Evolutionary conservation across 345 rosid species (phyloP).

Genomic region (Cardamine occulta): DNA sequence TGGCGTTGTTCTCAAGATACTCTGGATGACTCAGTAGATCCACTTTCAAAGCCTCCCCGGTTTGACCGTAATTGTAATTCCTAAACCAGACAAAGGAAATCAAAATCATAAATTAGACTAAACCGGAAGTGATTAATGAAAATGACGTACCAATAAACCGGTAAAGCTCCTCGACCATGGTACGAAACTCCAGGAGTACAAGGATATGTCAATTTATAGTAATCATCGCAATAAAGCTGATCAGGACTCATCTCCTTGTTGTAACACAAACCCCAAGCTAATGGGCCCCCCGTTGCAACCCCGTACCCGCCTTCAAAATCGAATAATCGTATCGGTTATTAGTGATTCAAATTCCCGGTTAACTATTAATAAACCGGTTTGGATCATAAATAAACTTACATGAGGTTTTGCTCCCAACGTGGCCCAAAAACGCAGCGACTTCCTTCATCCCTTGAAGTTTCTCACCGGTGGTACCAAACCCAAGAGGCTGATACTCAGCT

Average conservation of each 20-base stretch:
- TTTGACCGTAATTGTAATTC: conserved; percentile 87
- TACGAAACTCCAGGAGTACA: conserved; percentile 80
- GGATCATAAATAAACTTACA: conserved; percentile 42
- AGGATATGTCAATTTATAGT: conserved; percentile 68
- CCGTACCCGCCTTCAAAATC: conserved; percentile 78
- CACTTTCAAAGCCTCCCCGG: conserved; percentile 72
- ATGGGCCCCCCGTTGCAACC: conserved; percentile 89
- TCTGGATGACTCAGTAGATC: conserved; percentile 73
- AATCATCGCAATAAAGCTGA: conserved; percentile 70
- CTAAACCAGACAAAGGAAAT: conserved; percentile 33
- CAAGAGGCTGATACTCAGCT: conserved; percentile 66
- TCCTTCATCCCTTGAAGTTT: conserved; percentile 65
- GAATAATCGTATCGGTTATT: not conserved
- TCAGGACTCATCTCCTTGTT: conserved; percentile 91
- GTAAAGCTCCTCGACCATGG: conserved; percentile 89
- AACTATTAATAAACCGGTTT: not conserved
- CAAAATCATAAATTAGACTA: not conserved
- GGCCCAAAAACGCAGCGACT: conserved; percentile 78
- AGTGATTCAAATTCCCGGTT: not conserved
- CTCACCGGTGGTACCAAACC: conserved; percentile 71
- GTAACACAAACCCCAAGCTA: conserved; percentile 92
- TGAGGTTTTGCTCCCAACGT: conserved; percentile 84
- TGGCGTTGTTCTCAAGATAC: conserved; percentile 72
- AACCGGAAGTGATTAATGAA: not conserved
- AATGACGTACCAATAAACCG: conserved; percentile 65